Conservation (phyloP, 2,329 filamentous ascomycete genomes). For the Fusarium succisae region DNA sequence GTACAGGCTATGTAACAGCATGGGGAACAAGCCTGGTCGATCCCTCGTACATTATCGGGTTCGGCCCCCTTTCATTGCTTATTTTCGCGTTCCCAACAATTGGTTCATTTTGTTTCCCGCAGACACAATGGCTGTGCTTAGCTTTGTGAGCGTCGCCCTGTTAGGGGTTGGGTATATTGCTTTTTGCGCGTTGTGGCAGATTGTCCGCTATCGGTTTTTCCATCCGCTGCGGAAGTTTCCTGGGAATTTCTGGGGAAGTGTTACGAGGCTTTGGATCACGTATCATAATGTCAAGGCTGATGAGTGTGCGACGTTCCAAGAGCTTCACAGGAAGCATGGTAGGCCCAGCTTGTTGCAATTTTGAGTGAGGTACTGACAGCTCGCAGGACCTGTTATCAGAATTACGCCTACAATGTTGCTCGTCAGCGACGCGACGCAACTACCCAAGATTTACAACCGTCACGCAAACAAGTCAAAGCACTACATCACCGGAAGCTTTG, state of each 20-base stretch:
- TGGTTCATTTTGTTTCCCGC: background rate
- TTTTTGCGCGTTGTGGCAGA: conserved; percentile 4
- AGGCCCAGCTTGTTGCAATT: fast-evolving
- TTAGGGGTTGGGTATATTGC: conserved; percentile 15
- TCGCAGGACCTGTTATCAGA: conserved; percentile 33
- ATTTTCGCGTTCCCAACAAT: conserved; percentile 2
- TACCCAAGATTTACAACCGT: conserved; percentile 65
- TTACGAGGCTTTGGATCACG: conserved; percentile 36
- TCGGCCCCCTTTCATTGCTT: conserved; percentile 1
- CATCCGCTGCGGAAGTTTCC: conserved; percentile 32
- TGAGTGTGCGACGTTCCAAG: conserved; percentile 27
- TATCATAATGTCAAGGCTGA: conserved; percentile 34
- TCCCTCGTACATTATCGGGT: background rate
- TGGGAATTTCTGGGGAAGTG: conserved; percentile 29
- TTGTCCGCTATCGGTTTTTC: conserved; percentile 28
- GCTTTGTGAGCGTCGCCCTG: conserved; percentile 6
- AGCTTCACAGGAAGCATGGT: conserved; percentile 27
- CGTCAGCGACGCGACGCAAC: conserved; percentile 54
- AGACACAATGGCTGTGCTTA: conserved; percentile 15
- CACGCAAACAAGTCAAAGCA: conserved; percentile 66
- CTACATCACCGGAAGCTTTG: conserved; percentile 67
- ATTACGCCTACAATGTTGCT: conserved; percentile 41
- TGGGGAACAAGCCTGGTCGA: background rate
- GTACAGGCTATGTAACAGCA: background rate
- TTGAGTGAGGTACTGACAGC: too few species aligned